These are phyloP conservation scores for Cyberlindnera bimundalis DNA, from an alignment of 805 yeast species.

Conservation along the genomic window DNA sequence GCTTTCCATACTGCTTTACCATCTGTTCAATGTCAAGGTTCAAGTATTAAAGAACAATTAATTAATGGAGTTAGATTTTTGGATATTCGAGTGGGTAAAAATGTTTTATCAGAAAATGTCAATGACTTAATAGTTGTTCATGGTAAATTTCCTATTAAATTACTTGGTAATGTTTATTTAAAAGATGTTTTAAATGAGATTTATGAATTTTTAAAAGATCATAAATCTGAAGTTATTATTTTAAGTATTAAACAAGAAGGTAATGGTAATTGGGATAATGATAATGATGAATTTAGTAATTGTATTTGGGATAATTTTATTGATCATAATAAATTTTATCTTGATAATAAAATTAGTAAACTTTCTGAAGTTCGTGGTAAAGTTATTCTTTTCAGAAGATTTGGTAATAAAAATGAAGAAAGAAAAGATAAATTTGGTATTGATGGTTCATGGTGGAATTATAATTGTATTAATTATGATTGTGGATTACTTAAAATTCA, in stretches of 20 bases:
- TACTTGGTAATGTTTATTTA: conserved; percentile 54
- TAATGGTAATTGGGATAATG: conserved; percentile 58
- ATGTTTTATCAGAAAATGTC: conserved; percentile 47
- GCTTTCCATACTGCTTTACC: conserved; percentile 71
- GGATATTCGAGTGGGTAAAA: conserved; percentile 62
- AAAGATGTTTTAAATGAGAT: conserved; percentile 52
- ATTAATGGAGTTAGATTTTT: conserved; percentile 71
- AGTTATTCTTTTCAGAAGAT: conserved; percentile 62
- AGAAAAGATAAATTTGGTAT: conserved; percentile 51
- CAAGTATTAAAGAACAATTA: conserved; percentile 56
- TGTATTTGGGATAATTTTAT: conserved; percentile 57
- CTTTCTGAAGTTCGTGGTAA: conserved; percentile 66
- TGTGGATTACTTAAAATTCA: conserved; percentile 62
- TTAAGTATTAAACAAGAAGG: conserved; percentile 77
- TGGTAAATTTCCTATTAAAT: conserved; percentile 70
- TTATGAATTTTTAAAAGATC: conserved; percentile 49
- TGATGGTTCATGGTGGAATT: conserved; percentile 63
- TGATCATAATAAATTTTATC: conserved; percentile 53
- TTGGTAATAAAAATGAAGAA: conserved; percentile 53
- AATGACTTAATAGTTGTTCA: conserved; percentile 65
- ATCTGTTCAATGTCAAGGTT: conserved; percentile 74
- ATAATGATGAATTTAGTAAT: conserved; percentile 61
- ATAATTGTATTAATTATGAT: conserved; percentile 64
- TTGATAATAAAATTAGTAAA: conserved; percentile 52
- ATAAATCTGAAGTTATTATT: conserved; percentile 58